Evolutionary conservation across 148 eudicot genomes (phyloP), one percentile per base, ranked within the genome.

Genomic region (Limonium bicolor): DNA sequence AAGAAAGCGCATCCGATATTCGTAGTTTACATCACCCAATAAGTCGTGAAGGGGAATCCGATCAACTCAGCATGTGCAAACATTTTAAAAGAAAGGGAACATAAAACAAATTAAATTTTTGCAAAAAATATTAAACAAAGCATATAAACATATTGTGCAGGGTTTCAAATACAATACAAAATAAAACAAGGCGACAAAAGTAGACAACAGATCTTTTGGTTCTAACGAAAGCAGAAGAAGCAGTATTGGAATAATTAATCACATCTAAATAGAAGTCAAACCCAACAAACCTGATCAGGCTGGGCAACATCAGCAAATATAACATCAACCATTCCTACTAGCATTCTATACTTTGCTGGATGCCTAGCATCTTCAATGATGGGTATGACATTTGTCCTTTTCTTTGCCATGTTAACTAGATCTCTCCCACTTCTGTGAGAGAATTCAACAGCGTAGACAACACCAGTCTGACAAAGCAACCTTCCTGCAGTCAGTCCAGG

Each of bases 11-110:
- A 77, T 80, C 95, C 70, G 93, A 75, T 31, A 69, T 73, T 86
- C 87, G 85, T 87, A 56, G 68, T 77, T 66, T 35, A 55, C 82
- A 76, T 82, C 94, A 82, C 67, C 68, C 87, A 64, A 5, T 55
- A 71, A 24, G 86, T 87, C 80, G 50, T 82, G 94, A 87, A 87
- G 94, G 96, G 80, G 94, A 82, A 82, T 87, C 94, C 86, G 83
- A 79, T 72, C 54, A 60, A 59, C 51, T 87, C 90, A 56, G 82
- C 96, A 73, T 67, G 11, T 73, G 85, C 88, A 41, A 6, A 24
- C 16, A 32, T 32, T 34, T 19, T 33, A 23, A 27, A 19, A 26
- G 26, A 15, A 29, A 10, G 7, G 27, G 15, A 22, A 10, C 2
- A 39, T 12, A 48, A 0, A 12, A n/a, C n/a, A n/a, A n/a, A n/a